These are phyloP conservation scores for Fusarium odoratissimum DNA, from an alignment of 2,329 filamentous ascomycete genomes.

Conservation along the genomic window DNA sequence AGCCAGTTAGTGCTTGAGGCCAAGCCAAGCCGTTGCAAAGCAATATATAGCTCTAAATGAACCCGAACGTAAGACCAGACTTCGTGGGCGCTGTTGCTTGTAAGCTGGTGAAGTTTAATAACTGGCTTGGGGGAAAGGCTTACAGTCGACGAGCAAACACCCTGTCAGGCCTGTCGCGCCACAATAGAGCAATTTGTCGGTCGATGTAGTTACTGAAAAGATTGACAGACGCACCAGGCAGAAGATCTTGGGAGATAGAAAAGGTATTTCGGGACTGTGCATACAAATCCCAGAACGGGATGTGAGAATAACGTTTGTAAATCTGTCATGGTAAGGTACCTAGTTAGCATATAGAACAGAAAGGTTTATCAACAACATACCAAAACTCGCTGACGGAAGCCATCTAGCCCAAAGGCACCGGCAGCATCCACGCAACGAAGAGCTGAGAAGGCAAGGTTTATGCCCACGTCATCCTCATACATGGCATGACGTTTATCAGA, in stretches of 20 bases:
- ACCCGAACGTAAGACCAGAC: conserved; percentile 57
- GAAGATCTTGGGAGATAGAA: conserved; percentile 47
- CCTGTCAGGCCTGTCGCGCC: conserved; percentile 40
- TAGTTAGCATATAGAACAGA: conserved; percentile 15
- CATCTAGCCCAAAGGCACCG: conserved; percentile 64
- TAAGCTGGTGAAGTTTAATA: conserved; percentile 18
- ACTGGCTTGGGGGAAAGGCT: conserved; percentile 4
- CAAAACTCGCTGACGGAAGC: conserved; percentile 65
- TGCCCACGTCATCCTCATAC: conserved; percentile 62
- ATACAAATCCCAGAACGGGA: conserved; percentile 61
- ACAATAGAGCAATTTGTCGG: conserved; percentile 40
- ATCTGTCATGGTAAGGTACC: conserved; percentile 52
- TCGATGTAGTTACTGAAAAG: conserved; percentile 48
- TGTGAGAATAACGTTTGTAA: conserved; percentile 61
- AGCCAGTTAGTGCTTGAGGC: conserved; percentile 55
- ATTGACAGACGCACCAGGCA: conserved; percentile 50
- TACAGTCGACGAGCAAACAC: conserved; percentile 45
- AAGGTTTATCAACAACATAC: conserved; percentile 49
- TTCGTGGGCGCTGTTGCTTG: conserved; percentile 44
- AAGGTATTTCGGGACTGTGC: conserved; percentile 44
- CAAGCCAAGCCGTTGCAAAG: conserved; percentile 64
- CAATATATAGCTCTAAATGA: conserved; percentile 65
- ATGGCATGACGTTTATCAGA: conserved; percentile 57
- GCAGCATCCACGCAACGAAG: conserved; percentile 54
- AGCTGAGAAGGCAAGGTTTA: conserved; percentile 51